Base-by-base conservation (phyloP, 208 protist species). In the Porcisia deanei region DNA sequence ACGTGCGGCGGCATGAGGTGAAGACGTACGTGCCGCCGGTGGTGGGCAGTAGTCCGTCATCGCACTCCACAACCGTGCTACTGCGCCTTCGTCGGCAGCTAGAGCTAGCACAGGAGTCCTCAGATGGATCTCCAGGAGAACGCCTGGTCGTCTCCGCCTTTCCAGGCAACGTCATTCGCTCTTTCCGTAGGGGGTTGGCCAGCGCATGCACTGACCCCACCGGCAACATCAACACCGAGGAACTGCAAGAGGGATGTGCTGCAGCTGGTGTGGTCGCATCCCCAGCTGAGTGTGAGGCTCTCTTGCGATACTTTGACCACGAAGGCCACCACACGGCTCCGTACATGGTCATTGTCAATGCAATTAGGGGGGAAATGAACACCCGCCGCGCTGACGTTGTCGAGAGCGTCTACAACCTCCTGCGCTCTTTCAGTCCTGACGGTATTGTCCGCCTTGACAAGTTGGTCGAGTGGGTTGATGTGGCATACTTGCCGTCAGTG, bases 91-190 rank as follows among this genome's bases (percentile, higher is more conserved):
- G 90, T 34, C 87, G 73, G 22, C 85, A 92, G 67, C 72, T 97
- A 41, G 66, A 85, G 74, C 45, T 90, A 47, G 80, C 73, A 20
- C 79, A 75, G 58, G 82, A 89, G n/a, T 78, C 81, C 16, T 2
- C 25, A 25, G 39, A 16, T 8, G 65, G 45, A 30, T 16, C 30
- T 14, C 4, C 52, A 2, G 41, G 61, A 2, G 7, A 64, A 22
- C 3, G 41, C 41, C 20, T 43, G 6, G 63, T 52, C 41, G 63
- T 67, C 55, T 85, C 89, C 2, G 80, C 85, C 16, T 96, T 95
- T 76, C 90, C 90, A 1, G 91, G 91, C 49, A 95, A 96, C 67
- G 84, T 95, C 20, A 79, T 90, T 5, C 87, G 90, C 57, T 81
- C 82, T 8, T 59, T 95, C 12, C 88, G 88, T 34, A 76, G 81